A percentile compares a stretch with the other conserved stretches of the same genome.
Evolutionary conservation across 352 stramenopile genomes (phyloP).

Genomic region (Globisporangium uncinulatum): DNA sequence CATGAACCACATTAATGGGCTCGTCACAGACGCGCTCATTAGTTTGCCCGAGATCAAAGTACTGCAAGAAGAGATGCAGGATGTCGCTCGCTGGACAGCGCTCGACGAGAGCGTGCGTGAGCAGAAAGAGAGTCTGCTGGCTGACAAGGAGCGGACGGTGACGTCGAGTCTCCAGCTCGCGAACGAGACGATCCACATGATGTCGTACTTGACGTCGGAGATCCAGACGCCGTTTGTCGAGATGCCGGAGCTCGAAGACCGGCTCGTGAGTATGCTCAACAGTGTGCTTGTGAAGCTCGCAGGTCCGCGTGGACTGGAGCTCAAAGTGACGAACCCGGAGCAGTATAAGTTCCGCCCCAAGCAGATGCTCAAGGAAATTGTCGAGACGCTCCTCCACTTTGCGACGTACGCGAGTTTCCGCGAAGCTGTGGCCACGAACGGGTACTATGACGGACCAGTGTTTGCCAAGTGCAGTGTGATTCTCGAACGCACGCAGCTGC

Average conservation of each 20-base stretch:
- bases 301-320: conserved; percentile 88
- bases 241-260: conserved; percentile 90
- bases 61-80: conserved; percentile 89
- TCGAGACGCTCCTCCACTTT: conserved; percentile 95
- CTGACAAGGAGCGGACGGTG: conserved; percentile 90
- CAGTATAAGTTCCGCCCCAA: conserved; percentile 98
- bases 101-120: conserved; percentile 90
- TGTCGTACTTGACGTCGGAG: conserved; percentile 95
- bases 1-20: conserved; percentile 98
- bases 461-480: conserved; percentile 74
- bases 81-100: conserved; percentile 66
- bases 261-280: conserved; percentile 95
- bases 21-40: conserved; percentile 95
- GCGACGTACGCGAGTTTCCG: conserved; percentile 88
- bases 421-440: conserved; percentile 87
- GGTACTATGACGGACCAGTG: conserved; percentile 72
- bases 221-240: conserved; percentile 91
- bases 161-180: conserved; percentile 92
- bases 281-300: conserved; percentile 95
- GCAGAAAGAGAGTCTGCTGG: conserved; percentile 77
- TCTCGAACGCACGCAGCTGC: conserved; percentile 56
- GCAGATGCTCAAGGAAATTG: conserved; percentile 96
- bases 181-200: conserved; percentile 98
- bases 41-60: conserved; percentile 94
- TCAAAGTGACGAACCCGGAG: conserved; percentile 97